phyloP scores from a whole-genome alignment of 495 filamentous ascomycete genomes.

The Extremus antarcticus region DNA sequence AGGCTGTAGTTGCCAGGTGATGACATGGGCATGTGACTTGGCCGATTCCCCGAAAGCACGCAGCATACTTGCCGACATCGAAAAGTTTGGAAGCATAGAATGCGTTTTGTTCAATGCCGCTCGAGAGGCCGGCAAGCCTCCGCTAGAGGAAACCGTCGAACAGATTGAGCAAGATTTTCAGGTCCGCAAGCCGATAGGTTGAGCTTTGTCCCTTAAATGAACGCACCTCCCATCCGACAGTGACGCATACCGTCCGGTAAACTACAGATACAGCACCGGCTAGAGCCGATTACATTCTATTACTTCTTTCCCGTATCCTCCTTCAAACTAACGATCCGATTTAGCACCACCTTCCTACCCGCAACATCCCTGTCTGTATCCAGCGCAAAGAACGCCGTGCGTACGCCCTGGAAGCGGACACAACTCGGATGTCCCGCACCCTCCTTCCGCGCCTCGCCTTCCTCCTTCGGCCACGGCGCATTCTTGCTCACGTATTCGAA shows the following conservation, averaged over 20 bases:
- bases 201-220: too few species aligned
- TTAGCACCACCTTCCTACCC: constrained; percentile 57
- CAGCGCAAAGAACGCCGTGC: constrained; percentile 77
- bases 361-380: constrained; percentile 71
- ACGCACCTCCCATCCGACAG: too few species aligned
- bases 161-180: constrained; percentile 10
- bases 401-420: constrained; percentile 85
- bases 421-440: constrained; percentile 42
- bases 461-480: constrained; percentile 74
- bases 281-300: neutral
- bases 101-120: constrained; percentile 19
- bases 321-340: constrained; percentile 87
- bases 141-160: constrained; percentile 9
- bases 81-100: constrained; percentile 16
- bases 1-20: constrained; percentile 17
- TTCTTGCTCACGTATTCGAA: constrained; percentile 65
- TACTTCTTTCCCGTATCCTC: constrained; percentile 66
- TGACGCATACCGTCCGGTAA: too few species aligned
- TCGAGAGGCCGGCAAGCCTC: constrained; percentile 10
- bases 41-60: constrained; percentile 7
- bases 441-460: constrained; percentile 21
- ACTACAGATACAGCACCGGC: too few species aligned
- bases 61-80: constrained; percentile 8
- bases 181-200: too few species aligned
- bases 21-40: constrained; percentile 14